Evolutionary conservation across 2,329 filamentous ascomycete species (phyloP), one percentile per base, ranked within the genome.

Genomic region (Purpureocillium lavendulum): DNA sequence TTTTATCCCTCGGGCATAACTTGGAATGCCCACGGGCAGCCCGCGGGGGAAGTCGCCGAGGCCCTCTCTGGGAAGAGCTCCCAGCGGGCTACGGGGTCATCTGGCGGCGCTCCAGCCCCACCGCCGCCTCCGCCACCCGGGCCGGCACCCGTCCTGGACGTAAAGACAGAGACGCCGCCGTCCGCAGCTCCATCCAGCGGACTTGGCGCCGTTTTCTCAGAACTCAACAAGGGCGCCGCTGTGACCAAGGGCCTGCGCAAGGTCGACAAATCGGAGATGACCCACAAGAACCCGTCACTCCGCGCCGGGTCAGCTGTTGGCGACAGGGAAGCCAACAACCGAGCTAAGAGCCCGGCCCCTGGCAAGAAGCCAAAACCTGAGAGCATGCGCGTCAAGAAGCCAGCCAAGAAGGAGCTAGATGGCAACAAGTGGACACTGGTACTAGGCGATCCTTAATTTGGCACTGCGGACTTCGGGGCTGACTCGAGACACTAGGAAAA

Each of bases 211-310:
- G 88, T 98, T 3, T 98, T 98, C 60, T 83, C 82, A 31, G 84
- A 96, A 49, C 69, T 98, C 39, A 97, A 97, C 65, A 82, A 84
- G 59, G 92, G 92, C 41, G 80, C 86, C 44, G 73, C 77, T n/a
- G 86, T 98, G 43, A 98, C 92, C 4, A 80, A 86, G 49, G 82
- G 85, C 26, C 73, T 98, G 29, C 84, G 85, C 49, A 98, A 96
- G 70, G 92, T 98, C 36, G 90, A 96, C 66, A 84, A 82, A 57
- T 92, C 85, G 39, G 75, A 97, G 62, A 96, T 96, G 90, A 98
- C 92, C 44, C 92, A 98, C 67, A 97, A 97, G 71, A 98, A 98
- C 64, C 92, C 92, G 12, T 78, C 81, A 9, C 71, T 98, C 42
- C 82, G 92, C 46, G 76, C 85, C 17, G 70, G 71, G 44, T 84